Conservation (phyloP, 2,329 filamentous ascomycete species). For the Claviceps arundinis region DNA sequence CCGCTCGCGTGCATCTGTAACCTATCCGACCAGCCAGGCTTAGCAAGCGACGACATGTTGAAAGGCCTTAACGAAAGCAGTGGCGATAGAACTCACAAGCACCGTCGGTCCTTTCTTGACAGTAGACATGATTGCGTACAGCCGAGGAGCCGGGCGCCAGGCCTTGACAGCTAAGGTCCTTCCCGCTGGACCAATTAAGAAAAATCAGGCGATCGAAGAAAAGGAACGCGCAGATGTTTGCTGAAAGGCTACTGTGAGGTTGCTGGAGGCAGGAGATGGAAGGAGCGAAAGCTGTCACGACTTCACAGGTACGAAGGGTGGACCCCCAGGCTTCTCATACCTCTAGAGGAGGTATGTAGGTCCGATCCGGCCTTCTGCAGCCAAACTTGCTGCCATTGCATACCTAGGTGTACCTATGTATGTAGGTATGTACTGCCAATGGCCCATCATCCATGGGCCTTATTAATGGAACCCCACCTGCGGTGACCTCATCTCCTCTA, state of each 20-base stretch:
- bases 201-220: not conserved
- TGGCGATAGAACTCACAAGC: conserved; percentile 30
- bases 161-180: not conserved
- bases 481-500: not conserved
- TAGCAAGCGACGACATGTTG: conserved; percentile 2
- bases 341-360: too few relatives aligned
- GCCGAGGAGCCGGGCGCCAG: not conserved
- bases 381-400: not conserved
- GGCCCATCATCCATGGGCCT: too few relatives aligned
- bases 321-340: not conserved
- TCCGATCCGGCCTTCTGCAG: not conserved
- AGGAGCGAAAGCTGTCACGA: not conserved
- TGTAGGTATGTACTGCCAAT: too few relatives aligned
- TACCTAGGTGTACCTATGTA: too few relatives aligned
- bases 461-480: not conserved
- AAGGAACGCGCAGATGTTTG: not conserved
- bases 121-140: conserved; percentile 23
- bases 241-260: not conserved
- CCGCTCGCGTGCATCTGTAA: conserved; percentile 27
- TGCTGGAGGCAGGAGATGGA: not conserved
- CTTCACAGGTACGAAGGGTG: not conserved
- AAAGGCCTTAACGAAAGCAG: not conserved
- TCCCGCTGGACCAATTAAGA: not conserved
- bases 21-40: conserved; percentile 12
- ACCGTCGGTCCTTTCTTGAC: conserved; percentile 47